Conservation (phyloP, 257 asterid genomes). For the Ilex asprella region DNA sequence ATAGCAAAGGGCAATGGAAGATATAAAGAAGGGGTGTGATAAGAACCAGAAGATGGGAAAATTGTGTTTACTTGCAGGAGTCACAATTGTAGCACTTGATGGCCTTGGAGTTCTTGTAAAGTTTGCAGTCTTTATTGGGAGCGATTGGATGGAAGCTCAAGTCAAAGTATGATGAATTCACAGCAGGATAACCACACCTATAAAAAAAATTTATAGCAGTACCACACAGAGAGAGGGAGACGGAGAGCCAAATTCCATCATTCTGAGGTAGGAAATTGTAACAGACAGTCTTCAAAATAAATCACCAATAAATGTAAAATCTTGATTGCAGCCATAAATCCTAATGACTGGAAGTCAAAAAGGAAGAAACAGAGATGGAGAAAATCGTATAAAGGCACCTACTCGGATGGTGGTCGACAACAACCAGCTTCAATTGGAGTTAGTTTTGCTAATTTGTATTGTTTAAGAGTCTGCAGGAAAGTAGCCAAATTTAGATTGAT, state of each 20-base stretch:
- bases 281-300: no score
- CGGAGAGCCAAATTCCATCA: background rate
- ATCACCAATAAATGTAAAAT: background rate
- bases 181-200: conserved; percentile 91
- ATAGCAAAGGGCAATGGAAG: background rate
- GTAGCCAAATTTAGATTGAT: conserved; percentile 3
- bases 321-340: background rate
- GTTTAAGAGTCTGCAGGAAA: conserved; percentile 48
- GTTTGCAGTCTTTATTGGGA: conserved; percentile 69
- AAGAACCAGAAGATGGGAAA: conserved; percentile 5
- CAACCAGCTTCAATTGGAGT: conserved; percentile 94
- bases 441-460: conserved; percentile 55
- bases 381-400: conserved; percentile 16
- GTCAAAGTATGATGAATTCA: conserved; percentile 75
- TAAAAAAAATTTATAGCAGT: background rate
- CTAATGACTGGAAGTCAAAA: background rate
- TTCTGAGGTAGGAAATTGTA: no score
- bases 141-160: conserved; percentile 73
- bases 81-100: conserved; percentile 81
- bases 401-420: conserved; percentile 95
- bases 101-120: conserved; percentile 63
- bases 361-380: conserved; percentile 2
- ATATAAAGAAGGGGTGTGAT: background rate
- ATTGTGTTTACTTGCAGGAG: conserved; percentile 72
- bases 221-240: background rate